Base-by-base conservation (phyloP, 345 rosid species). In the Hirschfeldia incana region DNA sequence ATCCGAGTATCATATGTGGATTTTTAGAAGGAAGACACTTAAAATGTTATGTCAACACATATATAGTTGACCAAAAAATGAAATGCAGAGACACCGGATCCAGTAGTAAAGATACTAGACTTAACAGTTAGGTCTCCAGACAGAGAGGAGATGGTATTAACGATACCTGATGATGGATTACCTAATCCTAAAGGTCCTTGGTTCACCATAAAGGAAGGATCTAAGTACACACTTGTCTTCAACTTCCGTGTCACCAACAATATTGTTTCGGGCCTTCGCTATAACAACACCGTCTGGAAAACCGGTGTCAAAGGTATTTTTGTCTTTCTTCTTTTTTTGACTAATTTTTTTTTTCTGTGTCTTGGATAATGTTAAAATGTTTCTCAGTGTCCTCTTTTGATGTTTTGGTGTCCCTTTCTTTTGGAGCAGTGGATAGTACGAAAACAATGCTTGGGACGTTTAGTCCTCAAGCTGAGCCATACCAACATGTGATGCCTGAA, bases 371-470 rank as follows among this genome's bases (percentile, higher is more conserved):
- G 2, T 60, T 27, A 4, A 1, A 4, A 9, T 42, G 0, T 32
- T 17, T 12, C 13, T 3, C 3, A 59, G 10, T 66, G 2, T 66
- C 59, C 0, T 13, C 68, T 51, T 11, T 6, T 28, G 5, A 53
- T 69, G 37, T 32, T 29, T 51, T 12, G 10, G 21, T 53, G n/a
- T 34, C 16, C 44, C n/a, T 55, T n/a, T 13, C 13, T 55, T 42
- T 51, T 53, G 21, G 73, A 16, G 51, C 84, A 94, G 98, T 94
- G 76, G 98, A 94, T 81, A 85, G 89, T 78, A 49, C 89, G 1
- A 93, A 93, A 83, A 90, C 88, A 84, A 94, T 92, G 98, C 80
- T 94, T 1, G 98, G 98, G 73, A 94, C 98, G 9, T 91, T 91
- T 74, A 90, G 98, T 82, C 98, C 98, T 33, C 97, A 94, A 84